Conservation (phyloP, 2,329 filamentous ascomycete species). For the Pezicula radicicola region DNA sequence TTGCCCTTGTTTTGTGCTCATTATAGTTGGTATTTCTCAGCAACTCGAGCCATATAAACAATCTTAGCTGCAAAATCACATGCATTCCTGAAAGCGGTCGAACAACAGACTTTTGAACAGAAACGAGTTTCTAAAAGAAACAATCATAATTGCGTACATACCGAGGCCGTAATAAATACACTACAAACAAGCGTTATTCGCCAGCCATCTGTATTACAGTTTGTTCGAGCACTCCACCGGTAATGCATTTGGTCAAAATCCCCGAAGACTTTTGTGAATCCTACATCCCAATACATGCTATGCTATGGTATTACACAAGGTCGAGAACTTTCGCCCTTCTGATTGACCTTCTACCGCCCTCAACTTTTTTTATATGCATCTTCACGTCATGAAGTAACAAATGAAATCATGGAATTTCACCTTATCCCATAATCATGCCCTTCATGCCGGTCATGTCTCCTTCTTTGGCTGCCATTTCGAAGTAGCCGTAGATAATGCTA, state of each 20-base stretch:
- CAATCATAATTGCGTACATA: no score
- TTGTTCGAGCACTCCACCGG: neutral
- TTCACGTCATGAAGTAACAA: neutral
- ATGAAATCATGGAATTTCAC: conserved; percentile 4
- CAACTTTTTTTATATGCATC: neutral
- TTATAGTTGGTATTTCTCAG: no score
- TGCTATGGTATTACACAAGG: conserved; percentile 1
- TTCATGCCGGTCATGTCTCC: conserved; percentile 86
- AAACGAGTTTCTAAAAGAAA: no score
- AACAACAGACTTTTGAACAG: no score
- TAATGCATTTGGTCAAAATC: neutral
- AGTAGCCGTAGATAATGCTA: conserved; percentile 99
- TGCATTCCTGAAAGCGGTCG: no score
- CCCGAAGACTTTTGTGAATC: neutral
- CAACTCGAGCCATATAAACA: no score
- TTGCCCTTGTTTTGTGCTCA: no score
- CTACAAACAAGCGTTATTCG: no score
- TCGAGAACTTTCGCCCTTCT: neutral
- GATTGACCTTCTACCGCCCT: neutral
- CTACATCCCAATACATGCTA: neutral
- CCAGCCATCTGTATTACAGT: no score
- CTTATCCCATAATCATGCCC: conserved; percentile 69
- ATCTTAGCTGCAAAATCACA: no score
- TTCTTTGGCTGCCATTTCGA: conserved; percentile 98
- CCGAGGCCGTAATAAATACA: no score